These are phyloP conservation scores for Clavispora phyllophila DNA, from an alignment of 805 yeast species.

Conservation along the genomic window DNA sequence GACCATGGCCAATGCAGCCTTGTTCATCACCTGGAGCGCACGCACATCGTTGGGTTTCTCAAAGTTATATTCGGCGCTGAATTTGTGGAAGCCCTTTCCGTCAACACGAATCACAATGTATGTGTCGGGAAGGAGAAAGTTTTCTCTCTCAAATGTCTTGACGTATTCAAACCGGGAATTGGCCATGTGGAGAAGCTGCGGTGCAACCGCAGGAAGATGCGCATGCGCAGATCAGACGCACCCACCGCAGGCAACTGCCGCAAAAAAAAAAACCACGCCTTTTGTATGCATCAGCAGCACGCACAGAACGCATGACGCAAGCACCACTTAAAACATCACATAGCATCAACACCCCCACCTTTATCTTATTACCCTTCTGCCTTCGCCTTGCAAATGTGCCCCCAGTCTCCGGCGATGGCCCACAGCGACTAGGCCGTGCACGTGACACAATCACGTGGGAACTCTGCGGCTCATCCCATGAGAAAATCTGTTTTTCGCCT, in stretches of 20 bases:
- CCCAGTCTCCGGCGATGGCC: too few species aligned
- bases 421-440: too few species aligned
- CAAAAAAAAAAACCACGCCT: too few species aligned
- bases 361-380: too few species aligned
- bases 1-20: conserved; percentile 66
- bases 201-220: background rate
- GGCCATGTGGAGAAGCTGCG: conserved; percentile 49
- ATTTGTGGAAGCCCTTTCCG: conserved; percentile 90
- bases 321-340: too few species aligned
- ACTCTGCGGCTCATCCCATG: conserved; percentile 1
- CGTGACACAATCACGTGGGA: background rate
- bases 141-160: conserved; percentile 70
- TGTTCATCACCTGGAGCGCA: conserved; percentile 78
- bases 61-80: conserved; percentile 69
- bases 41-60: conserved; percentile 80
- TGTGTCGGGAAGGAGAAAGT: conserved; percentile 68
- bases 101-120: conserved; percentile 83
- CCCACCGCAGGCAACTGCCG: background rate
- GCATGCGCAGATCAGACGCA: background rate
- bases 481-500: conserved; percentile 2
- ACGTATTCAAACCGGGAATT: conserved; percentile 88
- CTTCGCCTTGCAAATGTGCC: too few species aligned
- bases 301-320: too few species aligned
- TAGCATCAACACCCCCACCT: too few species aligned
- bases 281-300: too few species aligned